Conservation (phyloP, 768 basidiomycete genomes). For the Mycena alexandri region DNA sequence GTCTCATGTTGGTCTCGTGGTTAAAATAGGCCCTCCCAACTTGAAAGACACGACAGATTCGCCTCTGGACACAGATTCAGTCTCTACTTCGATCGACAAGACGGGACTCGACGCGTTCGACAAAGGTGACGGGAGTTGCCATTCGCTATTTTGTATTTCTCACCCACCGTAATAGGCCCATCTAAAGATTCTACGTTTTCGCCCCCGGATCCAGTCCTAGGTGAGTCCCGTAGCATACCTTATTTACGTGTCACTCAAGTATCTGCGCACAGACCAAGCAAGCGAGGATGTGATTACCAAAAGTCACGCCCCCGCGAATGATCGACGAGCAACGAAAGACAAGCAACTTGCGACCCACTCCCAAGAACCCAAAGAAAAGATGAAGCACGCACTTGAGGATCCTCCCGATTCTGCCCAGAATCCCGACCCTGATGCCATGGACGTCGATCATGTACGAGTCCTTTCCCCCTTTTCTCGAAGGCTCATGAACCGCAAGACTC, state of each 20-base stretch:
- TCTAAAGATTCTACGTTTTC: too few species aligned
- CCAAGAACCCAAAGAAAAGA: slow-evolving; percentile 5
- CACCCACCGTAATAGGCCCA: too few species aligned
- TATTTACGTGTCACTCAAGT: too few species aligned
- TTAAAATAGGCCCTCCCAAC: neutral
- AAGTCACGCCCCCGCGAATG: slow-evolving; percentile 17
- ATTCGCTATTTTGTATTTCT: too few species aligned
- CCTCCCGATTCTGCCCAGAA: neutral
- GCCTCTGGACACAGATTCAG: neutral
- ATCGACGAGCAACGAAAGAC: slow-evolving; percentile 2
- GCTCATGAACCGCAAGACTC: neutral
- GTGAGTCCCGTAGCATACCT: too few species aligned
- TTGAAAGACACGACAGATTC: neutral
- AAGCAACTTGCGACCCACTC: slow-evolving; percentile 1
- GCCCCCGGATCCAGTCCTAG: too few species aligned
- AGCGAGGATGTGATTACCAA: too few species aligned
- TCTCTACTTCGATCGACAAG: neutral
- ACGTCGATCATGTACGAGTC: slow-evolving; percentile 21
- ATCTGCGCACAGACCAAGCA: too few species aligned
- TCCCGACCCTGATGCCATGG: slow-evolving; percentile 17
- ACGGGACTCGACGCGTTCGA: neutral
- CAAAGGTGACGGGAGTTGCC: too few species aligned
- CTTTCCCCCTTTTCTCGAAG: neutral
- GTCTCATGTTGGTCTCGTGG: slow-evolving; percentile 5
- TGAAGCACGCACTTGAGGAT: neutral